Evolutionary conservation across 768 basidiomycete genomes (phyloP), one percentile per base, ranked within the genome.

Genomic region (Calocybe cyanea): DNA sequence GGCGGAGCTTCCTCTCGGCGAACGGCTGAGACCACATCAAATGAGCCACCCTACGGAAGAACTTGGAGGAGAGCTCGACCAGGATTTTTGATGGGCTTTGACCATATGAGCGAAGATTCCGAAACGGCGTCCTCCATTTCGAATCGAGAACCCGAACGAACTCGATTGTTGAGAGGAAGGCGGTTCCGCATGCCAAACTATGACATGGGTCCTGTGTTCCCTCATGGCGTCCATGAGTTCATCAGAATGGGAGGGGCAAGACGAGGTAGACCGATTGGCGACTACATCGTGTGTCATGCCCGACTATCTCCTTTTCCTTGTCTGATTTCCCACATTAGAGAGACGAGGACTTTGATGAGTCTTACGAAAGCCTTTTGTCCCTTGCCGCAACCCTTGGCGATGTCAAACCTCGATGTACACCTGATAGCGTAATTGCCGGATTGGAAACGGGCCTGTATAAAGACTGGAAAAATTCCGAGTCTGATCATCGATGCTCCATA

Each of bases 401-500:
- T n/a, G 86, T 65, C 6, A 78, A 76, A 53, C 78, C 85, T 0
- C 78, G 73, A 20, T 74, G 75, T 17, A 85, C 85, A 1, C 81
- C 87, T 2, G 72, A 75, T 1, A 67, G 81, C 7, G 70, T 87
- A 23, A 66, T 92, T 38, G 63, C 77, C 10, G 66, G 71, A 0
- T 64, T 90, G 41, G 81, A 85, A 15, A 78, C 70, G 13, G 83
- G 71, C 0, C 60, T 69, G 17, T 90, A 81, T 61, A 77, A 77
- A 53, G 85, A 87, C 24, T 89, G 85, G 84, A 74, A 72, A 36
- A 77, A 69, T 5, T 59, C 70, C 1, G 83, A 82, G 31, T 80
- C 81, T 45, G 88, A 91, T 51, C 68, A 76, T 45, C 74, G 87
- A 36, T 92, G 89, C 62, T 87, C 89, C 1, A 91, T 92, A 43